Conservation (phyloP, 2,329 filamentous ascomycete genomes). For the Aureobasidium subglaciale region DNA sequence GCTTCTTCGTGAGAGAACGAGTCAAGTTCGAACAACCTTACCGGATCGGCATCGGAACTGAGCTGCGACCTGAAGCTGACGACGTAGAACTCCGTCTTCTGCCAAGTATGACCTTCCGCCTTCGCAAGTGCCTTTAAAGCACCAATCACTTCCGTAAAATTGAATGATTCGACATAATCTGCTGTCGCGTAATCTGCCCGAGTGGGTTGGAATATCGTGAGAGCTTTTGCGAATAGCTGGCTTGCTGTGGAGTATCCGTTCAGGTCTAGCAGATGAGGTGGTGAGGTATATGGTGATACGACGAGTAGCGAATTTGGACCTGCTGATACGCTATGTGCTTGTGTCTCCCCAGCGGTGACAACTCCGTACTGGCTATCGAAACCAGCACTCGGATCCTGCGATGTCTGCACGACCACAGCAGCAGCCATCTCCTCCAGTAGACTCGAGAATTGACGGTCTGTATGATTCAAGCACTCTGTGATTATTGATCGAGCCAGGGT, state of each 20-base stretch:
- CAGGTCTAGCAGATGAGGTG: not conserved
- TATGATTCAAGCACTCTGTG: too few species aligned
- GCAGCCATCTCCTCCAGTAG: too few species aligned
- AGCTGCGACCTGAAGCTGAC: conserved; percentile 76
- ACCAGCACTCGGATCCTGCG: not conserved
- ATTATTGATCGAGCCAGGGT: too few species aligned
- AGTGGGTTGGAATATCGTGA: conserved; percentile 56
- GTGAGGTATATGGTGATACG: not conserved
- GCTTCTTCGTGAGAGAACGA: conserved; percentile 75
- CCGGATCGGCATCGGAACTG: conserved; percentile 59
- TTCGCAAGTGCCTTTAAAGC: conserved; percentile 48
- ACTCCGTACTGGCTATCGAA: not conserved
- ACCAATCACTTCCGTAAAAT: conserved; percentile 60
- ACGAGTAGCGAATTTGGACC: not conserved
- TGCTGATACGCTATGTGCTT: not conserved
- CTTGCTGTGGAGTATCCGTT: conserved; percentile 40
- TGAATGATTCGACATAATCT: conserved; percentile 67
- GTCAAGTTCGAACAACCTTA: conserved; percentile 65
- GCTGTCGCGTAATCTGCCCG: conserved; percentile 69
- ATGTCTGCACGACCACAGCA: too few species aligned
- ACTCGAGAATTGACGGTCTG: too few species aligned
- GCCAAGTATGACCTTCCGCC: conserved; percentile 49
- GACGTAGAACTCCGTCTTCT: conserved; percentile 64
- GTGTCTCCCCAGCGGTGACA: not conserved
- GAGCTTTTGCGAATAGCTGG: conserved; percentile 62